Base-by-base conservation (phyloP, 352 stramenopile species). In the Phytophthora citricola region DNA sequence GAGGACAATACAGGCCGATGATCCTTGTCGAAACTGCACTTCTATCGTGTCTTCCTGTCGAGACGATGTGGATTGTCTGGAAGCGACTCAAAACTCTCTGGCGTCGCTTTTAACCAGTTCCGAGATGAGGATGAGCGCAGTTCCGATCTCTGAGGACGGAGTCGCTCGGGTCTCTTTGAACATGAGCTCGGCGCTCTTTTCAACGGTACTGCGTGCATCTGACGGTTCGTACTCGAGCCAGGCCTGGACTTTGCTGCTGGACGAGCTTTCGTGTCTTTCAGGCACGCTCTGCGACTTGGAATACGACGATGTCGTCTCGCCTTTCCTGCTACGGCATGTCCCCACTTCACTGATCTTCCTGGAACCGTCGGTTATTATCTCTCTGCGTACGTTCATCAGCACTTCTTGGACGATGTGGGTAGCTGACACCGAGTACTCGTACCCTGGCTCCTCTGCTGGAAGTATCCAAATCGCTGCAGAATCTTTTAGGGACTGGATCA, bases 361-460 rank as follows among this genome's bases (percentile, higher is more conserved):
- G n/a, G 34, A 49, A 11, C 34, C 22, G 5, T 27, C 34, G 4
- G 17, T 43, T 14, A 41, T 24, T 5, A 4, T 63, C 8, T 50
- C 44, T n/a, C 5, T 50, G 4, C 26, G 24, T 26, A 49, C 24
- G 10, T 63, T 43, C 11, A 7, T 17, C 0, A 31, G 31, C 8
- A 63, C 56, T 2, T 12, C 38, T 11, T 56, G 56, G 56, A 56
- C 3, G 14, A 63, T 56, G 53, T 44, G 9, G 27, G 8, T 60
- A 10, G 27, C 40, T 29, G 29, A 36, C 1, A 11, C 39, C 3
- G 15, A 36, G 4, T n/a, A 39, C 2, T 54, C 44, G 32, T 63
- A 47, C 32, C 31, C 31, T 36, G 29, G 29, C 29, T 32, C 29
- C 29, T 32, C 29, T 12, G 20, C 15, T 2, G 34, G 20, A 10